Percentiles rank a stretch among this genome's conserved stretches.
Evolutionary conservation across 2,329 filamentous ascomycete genomes (phyloP).

Genomic region (Sclerotinia trifoliorum): DNA sequence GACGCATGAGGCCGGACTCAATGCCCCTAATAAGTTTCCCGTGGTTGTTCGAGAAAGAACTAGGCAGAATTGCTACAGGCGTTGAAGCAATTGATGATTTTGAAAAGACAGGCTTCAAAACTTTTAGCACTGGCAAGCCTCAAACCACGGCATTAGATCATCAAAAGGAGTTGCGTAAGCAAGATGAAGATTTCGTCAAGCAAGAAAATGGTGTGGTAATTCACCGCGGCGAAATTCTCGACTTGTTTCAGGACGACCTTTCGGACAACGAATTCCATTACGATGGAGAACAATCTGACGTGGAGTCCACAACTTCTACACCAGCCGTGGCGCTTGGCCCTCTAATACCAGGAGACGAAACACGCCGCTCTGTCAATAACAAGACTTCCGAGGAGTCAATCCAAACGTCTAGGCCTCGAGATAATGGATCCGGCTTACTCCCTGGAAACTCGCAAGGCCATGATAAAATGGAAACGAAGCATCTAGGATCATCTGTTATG

Average conservation of each 20-base stretch:
- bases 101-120: conserved; percentile 30
- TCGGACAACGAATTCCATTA: conserved; percentile 2
- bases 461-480: not conserved
- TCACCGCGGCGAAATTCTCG: conserved; percentile 40
- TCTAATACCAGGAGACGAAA: not conserved
- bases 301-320: not conserved
- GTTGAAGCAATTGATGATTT: conserved; percentile 31
- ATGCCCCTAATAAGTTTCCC: conserved; percentile 92
- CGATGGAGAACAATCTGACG: conserved; percentile 6
- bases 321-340: not conserved
- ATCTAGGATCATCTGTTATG: not conserved
- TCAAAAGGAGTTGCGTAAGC: not conserved
- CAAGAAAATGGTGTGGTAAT: conserved; percentile 36
- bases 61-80: conserved; percentile 65
- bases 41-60: conserved; percentile 77
- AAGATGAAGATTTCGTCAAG: conserved; percentile 35
- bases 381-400: not conserved
- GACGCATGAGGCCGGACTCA: conserved; percentile 45
- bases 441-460: not conserved
- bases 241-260: conserved; percentile 34
- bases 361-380: not conserved
- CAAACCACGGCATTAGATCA: conserved; percentile 18
- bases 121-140: conserved; percentile 25
- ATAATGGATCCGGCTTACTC: not conserved
- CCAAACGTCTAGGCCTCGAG: not conserved